A percentile compares a stretch with the other conserved stretches of the same genome.
Evolutionary conservation across 2,329 filamentous ascomycete species (phyloP).

Genomic region (Dactylellina cionopaga): DNA sequence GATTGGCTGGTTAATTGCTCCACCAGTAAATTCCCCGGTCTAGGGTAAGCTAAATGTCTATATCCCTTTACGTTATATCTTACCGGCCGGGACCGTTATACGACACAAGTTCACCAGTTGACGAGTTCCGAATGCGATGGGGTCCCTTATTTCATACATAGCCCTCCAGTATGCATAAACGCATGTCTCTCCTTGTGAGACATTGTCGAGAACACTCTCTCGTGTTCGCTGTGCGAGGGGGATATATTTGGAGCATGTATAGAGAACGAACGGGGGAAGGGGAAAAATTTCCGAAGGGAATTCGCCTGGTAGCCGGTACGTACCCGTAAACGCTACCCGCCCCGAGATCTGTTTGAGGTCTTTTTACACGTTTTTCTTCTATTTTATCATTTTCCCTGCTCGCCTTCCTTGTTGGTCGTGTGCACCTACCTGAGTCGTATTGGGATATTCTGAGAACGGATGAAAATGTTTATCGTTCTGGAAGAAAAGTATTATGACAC

Average conservation of each 20-base stretch:
- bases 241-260: conserved; percentile 25
- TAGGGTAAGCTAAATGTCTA: neutral
- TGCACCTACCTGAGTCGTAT: conserved; percentile 37
- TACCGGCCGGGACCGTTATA: conserved; percentile 13
- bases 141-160: conserved; percentile 18
- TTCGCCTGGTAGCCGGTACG: conserved; percentile 31
- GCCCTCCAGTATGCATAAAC: conserved; percentile 16
- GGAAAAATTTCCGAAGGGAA: conserved; percentile 17
- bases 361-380: conserved; percentile 9
- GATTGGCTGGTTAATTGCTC: conserved; percentile 1
- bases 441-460: conserved; percentile 20
- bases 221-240: neutral
- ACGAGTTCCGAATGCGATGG: conserved; percentile 51
- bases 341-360: conserved; percentile 12
- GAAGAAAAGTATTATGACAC: too few species aligned
- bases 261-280: conserved; percentile 10
- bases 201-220: conserved; percentile 8
- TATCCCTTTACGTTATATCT: neutral
- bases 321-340: conserved; percentile 3
- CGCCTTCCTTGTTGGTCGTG: too few species aligned
- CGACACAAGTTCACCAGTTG: conserved; percentile 12
- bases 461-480: conserved; percentile 11
- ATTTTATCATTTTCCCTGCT: neutral
- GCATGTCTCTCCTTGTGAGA: conserved; percentile 37
- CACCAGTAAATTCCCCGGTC: neutral